A percentile compares a stretch with the other conserved stretches of the same genome.
Evolutionary conservation across 306 rosid genomes (phyloP).

Genomic region (Mimosa pudica): DNA sequence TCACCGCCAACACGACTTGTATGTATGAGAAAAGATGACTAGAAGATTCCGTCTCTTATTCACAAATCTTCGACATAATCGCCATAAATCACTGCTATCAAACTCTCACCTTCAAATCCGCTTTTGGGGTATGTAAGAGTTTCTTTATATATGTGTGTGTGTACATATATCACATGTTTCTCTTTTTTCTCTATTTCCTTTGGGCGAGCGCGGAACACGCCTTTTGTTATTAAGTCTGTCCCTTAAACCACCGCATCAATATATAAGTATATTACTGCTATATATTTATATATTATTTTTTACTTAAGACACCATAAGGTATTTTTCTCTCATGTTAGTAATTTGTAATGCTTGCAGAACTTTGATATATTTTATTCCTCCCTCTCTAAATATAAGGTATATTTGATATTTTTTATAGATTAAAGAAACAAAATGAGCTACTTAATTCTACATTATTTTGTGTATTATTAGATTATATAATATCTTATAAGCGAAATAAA

Average conservation of each 20-base stretch:
- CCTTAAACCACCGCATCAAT: background rate
- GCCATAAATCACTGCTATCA: conserved; percentile 51
- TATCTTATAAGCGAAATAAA: too few species aligned
- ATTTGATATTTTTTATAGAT: too few species aligned
- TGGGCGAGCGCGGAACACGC: conserved; percentile 51
- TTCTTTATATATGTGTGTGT: background rate
- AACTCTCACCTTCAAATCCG: conserved; percentile 33
- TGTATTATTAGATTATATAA: too few species aligned
- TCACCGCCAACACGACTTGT: background rate
- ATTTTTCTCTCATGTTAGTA: too few species aligned
- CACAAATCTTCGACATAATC: conserved; percentile 42
- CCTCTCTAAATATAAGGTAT: too few species aligned
- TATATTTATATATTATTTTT: too few species aligned
- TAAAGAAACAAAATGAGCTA: too few species aligned
- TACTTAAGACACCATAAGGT: too few species aligned
- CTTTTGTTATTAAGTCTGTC: conserved; percentile 36
- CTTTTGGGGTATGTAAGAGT: conserved; percentile 31
- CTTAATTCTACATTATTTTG: too few species aligned
- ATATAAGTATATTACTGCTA: too few species aligned
- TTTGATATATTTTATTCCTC: too few species aligned
- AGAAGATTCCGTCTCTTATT: conserved; percentile 42
- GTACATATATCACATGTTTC: background rate
- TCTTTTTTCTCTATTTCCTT: conserved; percentile 8
- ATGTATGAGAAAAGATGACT: background rate
- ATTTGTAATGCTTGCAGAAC: too few species aligned